A percentile compares a stretch with the other conserved stretches of the same genome.
These are phyloP conservation scores for Crithidia sp. DNA, from an alignment of 208 protist genomes.

Conservation along the genomic window DNA sequence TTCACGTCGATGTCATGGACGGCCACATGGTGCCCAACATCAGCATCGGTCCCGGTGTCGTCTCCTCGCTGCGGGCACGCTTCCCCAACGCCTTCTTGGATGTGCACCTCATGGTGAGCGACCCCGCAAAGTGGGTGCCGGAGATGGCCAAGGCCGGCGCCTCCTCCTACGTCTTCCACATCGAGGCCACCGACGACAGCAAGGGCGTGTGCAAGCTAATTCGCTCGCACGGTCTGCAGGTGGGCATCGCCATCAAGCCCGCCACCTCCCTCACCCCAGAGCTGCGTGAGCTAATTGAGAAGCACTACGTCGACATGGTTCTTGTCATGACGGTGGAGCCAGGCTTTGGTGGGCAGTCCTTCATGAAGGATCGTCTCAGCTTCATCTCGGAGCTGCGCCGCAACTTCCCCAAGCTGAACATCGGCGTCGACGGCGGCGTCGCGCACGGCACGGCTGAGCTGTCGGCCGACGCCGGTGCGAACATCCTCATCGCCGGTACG, in stretches of 20 bases:
- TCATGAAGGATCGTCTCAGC: conserved; percentile 97
- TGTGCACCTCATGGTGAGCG: conserved; percentile 97
- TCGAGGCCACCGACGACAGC: conserved; percentile 89
- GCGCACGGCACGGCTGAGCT: conserved; percentile 92
- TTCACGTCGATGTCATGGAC: conserved; percentile 99
- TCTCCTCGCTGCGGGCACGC: conserved; percentile 88
- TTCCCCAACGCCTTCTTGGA: conserved; percentile 92
- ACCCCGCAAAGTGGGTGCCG: conserved; percentile 90
- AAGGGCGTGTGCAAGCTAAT: conserved; percentile 71
- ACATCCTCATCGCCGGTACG: conserved; percentile 98
- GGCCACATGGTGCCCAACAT: conserved; percentile 99
- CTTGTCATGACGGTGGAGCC: conserved; percentile 99
- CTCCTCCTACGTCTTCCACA: conserved; percentile 94
- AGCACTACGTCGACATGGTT: conserved; percentile 96
- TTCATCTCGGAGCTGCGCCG: conserved; percentile 95
- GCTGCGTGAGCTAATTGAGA: conserved; percentile 61
- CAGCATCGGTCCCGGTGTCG: conserved; percentile 94
- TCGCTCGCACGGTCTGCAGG: conserved; percentile 82
- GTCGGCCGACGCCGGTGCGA: conserved; percentile 96
- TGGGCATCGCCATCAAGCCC: conserved; percentile 98
- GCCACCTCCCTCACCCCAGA: conserved; percentile 77
- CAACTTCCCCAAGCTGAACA: conserved; percentile 91
- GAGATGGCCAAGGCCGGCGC: conserved; percentile 91
- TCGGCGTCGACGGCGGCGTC: conserved; percentile 99
- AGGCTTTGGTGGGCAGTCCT: conserved; percentile 99